Base-by-base conservation (phyloP, 345 rosid species). In the Angophora floribunda region DNA sequence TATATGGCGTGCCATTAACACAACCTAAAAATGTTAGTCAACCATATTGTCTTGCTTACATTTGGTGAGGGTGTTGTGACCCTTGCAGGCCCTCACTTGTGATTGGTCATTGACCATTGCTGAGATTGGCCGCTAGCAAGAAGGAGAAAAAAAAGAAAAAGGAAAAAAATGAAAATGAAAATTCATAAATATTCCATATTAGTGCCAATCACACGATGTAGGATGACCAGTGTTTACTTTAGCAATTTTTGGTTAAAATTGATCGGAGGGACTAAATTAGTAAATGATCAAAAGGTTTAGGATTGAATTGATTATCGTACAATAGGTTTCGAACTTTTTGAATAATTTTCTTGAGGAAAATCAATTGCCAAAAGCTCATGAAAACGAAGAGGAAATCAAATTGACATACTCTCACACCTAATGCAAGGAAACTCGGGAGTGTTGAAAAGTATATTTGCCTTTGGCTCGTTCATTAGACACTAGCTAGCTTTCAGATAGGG, bases 91-190 rank as follows among this genome's bases (percentile, higher is more conserved):
- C 15, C 26, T 59, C 9, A 5, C 30, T 26, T 26, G 15, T 59
- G 7, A 7, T 1, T 28, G 4, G n/a, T 59, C 3, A 7, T 10
- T 13, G 67, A 3, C 0, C 4, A 5, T 59, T 59, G 7, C 6
- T 26, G n/a, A 59, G 30, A 59, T 3, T 2, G 3, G 30, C n/a
- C 30, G 26, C 67, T 26, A 59, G 15, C 30, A 59, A 59, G 5
- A 59, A 11, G 67, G 28, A 59, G 10, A 59, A 5, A 5, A n/a
- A 26, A 59, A 59, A 24, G 24, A 17, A 52, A 17, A 17, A 17
- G 7, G 6, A 53, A 19, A 19, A 15, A 52, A 13, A 2, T 2
- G 4, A 36, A 53, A 19, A 9, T 7, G 7, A 53, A 53, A 53
- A 17, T 10, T 26, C 67, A 59, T 4, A 59, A 59, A 24, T 9